Evolutionary conservation across 2,329 filamentous ascomycete genomes (phyloP), one percentile per base, ranked within the genome.

Genomic region (Thielaviopsis euricoi): DNA sequence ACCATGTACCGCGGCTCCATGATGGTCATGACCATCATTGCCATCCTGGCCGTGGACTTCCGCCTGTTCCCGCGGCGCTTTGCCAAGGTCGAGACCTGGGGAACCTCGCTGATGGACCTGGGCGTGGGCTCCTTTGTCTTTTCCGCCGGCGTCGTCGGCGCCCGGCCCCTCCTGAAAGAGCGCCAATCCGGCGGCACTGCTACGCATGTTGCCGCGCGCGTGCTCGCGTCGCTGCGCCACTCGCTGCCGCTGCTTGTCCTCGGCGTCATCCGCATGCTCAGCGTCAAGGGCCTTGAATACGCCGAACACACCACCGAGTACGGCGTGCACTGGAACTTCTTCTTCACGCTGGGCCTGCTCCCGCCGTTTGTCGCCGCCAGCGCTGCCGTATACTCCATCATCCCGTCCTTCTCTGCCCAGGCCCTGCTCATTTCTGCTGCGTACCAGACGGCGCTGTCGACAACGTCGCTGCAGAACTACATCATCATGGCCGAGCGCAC

Each of bases 261-360:
- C 4, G 93, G 93, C 15, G 67, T 93, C 23, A 75, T 94, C 58
- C 82, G 93, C 23, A 77, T 97, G 23, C 81, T 89, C 63, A 94
- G 84, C 64, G 90, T 97, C 67, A 98, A 98, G 71, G 87, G 88
- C 6, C 74, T 96, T 29, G 89, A 97, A 67, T 98, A 98, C 67
- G 90, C 90, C 2, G 93, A 98, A 69, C 93, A 98, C 73, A 89
- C 96, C 60, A 89, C 88, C 15, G 93, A 98, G 68, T 98, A 98
- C 67, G 93, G 93, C 50, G 88, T 98, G 10, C 93, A 98, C 70
- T 98, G 93, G 93, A 98, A 98, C 70, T 98, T 98, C 71, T 98
- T 98, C 77, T 97, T 97, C 71, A 98, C 93, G 0, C 76, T 98
- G 10, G 90, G 83, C 6, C 79, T 96, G 53, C 73, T 98, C 23